Evolutionary conservation across 805 yeast species (phyloP), one percentile per base, ranked within the genome.

Genomic region (Torulaspora indica): DNA sequence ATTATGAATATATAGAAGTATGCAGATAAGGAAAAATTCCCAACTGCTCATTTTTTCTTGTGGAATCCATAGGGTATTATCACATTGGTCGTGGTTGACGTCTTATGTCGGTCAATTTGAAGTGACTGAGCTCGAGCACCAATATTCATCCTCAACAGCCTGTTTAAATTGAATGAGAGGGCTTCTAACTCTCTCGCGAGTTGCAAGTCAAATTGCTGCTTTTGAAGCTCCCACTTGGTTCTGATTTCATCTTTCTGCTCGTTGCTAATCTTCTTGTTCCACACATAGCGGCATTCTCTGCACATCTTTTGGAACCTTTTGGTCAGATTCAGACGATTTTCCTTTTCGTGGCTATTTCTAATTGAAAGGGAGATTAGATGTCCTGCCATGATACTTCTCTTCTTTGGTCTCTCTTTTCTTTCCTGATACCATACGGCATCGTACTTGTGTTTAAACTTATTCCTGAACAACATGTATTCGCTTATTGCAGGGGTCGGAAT

Each of bases 401-500:
- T 30, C 18, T 46, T 30, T 15, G 40, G 37, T 12, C 35, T 35
- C 27, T 38, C 40, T 14, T 39, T 25, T 10, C 38, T 35, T 37
- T 53, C 52, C 35, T 53, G 51, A 14, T 27, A 32, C 55, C 57
- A 50, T n/a, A 41, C n/a, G 3, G 12, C 22, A 13, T 56, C 55
- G 42, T 47, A 56, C 23, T 49, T 44, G n/a, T 34, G 14, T 31
- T 56, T 58, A 32, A 51, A 58, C 25, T 48, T 46, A 22, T 49
- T 52, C 42, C 63, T 42, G 28, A 58, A 58, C 36, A 56, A 27
- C 49, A 58, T 46, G 31, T 58, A 58, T 27, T 52, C 60, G 40
- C 58, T 56, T 13, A 44, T 39, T 3, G 54, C 52, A 2, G 63
- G 63, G 8, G 54, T 49, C 6, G 52, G 54, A 15, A 56, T 44